Evolutionary conservation across 306 rosid species (phyloP).

Genomic region (Morella rubra): DNA sequence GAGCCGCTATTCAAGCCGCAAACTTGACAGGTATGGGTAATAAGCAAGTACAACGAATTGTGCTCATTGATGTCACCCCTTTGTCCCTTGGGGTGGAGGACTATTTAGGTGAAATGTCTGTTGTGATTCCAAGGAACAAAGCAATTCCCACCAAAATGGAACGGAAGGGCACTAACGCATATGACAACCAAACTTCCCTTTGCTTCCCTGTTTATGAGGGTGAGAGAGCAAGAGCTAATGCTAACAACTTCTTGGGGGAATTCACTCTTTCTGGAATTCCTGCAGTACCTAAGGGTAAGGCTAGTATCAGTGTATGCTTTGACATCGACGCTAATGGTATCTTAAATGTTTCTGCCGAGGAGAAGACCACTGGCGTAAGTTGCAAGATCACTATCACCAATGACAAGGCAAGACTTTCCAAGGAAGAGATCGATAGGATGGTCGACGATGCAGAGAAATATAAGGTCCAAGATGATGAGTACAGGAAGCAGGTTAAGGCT

Average conservation of each 20-base stretch:
- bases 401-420: slow-evolving; percentile 16
- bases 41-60: background rate
- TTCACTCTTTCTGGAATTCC: slow-evolving; percentile 23
- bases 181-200: slow-evolving; percentile 17
- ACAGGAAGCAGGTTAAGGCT: slow-evolving; percentile 22
- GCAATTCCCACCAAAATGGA: slow-evolving; percentile 22
- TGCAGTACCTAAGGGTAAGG: slow-evolving; percentile 14
- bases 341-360: slow-evolving; percentile 22
- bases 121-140: slow-evolving; percentile 19
- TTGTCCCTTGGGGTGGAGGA: slow-evolving; percentile 18
- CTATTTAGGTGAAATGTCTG: slow-evolving; percentile 10
- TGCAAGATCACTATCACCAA: slow-evolving; percentile 23
- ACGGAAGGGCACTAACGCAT: slow-evolving; percentile 1
- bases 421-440: slow-evolving; percentile 19
- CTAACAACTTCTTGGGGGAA: slow-evolving; percentile 17
- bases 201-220: slow-evolving; percentile 21
- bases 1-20: slow-evolving; percentile 3
- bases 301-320: background rate
- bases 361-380: slow-evolving; percentile 15
- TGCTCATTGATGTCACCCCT: slow-evolving; percentile 22
- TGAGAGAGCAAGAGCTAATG: slow-evolving; percentile 12
- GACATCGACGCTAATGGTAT: background rate
- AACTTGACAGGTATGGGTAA: background rate
- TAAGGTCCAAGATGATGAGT: slow-evolving; percentile 28
- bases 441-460: slow-evolving; percentile 16